Base-by-base conservation (phyloP, 1,139 yeast species). In the Suzukiozyma palmioleophila region DNA sequence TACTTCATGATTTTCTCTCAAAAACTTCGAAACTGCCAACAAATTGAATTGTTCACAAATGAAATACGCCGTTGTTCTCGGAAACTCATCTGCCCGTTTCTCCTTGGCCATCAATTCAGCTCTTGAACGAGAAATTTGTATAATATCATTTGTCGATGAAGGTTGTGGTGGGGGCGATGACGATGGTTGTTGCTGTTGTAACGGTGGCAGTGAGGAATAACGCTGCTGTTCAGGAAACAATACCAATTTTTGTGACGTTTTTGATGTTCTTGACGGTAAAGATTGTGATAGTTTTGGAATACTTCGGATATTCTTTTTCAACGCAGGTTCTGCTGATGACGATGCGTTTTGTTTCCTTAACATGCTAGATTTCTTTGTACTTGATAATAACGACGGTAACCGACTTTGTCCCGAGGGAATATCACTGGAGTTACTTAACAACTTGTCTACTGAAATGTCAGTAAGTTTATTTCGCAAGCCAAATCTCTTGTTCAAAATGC, bases 11-110 rank as follows among this genome's bases (percentile, higher is more conserved):
- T 82, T 73, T 12, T 74, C 70, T 34, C 75, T 68, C 33, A 90
- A 61, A 52, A 86, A 90, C 39, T 74, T 72, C 1, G 84, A 73
- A 1, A 88, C 79, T 2, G 77, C 69, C 30, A 73, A 70, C 39
- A 90, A 62, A 51, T 85, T 73, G 54, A 89, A 82, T 16, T 85
- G 88, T 42, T 88, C 96, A 21, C 96, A 81, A 8, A 89, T 81
- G 50, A 88, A 78, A 58, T 90, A 90, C 0, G 97, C 97, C 0
- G 97, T 89, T 48, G 89, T 88, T 43, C 97, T 64, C 26, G 95
- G 81, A 49, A 84, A 77, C 47, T 80, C 85, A 30, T 75, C 79
- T 3, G 81, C 85, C 44, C 90, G 63, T 30, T 74, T 71, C 38
- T 81, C 89, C 49, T 81, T 81, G 7, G 85, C 76, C 74, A 81